These are phyloP conservation scores for Fraxinus sp. DNA, from an alignment of 305 asterid genomes.

Conservation along the genomic window DNA sequence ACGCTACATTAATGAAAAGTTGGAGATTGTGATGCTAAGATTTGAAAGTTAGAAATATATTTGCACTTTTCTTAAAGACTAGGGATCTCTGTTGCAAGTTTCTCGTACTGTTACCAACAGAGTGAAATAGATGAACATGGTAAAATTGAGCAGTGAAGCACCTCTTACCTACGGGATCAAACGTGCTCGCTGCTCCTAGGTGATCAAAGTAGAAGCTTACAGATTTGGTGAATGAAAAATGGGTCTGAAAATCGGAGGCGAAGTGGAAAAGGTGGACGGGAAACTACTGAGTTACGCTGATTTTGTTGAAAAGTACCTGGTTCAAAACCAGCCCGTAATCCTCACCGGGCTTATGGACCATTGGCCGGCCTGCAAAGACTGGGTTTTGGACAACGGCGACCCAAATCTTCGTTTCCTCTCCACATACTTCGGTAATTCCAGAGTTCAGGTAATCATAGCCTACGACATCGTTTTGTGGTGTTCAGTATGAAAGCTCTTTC, in stretches of 20 bases:
- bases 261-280: constrained; percentile 74
- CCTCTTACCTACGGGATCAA: not conserved
- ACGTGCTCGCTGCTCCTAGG: not conserved
- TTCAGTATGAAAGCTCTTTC: not conserved
- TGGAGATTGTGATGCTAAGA: not conserved
- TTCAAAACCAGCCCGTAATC: constrained; percentile 64
- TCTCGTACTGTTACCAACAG: not conserved
- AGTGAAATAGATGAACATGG: not conserved
- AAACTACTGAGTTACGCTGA: constrained; percentile 56
- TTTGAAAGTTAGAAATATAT: not conserved
- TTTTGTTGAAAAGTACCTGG: constrained; percentile 53
- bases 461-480: constrained; percentile 1
- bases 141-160: not conserved
- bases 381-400: constrained; percentile 63
- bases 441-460: constrained; percentile 56
- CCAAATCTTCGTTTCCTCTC: constrained; percentile 73
- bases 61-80: not conserved
- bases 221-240: constrained; percentile 18
- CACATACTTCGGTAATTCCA: constrained; percentile 65
- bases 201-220: not conserved
- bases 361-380: constrained; percentile 78
- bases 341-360: constrained; percentile 75
- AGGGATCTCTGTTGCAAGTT: not conserved
- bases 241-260: constrained; percentile 58
- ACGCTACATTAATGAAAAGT: not conserved